Base-by-base conservation (phyloP, 495 filamentous ascomycete species). In the Thermochaetoides thermophila region DNA sequence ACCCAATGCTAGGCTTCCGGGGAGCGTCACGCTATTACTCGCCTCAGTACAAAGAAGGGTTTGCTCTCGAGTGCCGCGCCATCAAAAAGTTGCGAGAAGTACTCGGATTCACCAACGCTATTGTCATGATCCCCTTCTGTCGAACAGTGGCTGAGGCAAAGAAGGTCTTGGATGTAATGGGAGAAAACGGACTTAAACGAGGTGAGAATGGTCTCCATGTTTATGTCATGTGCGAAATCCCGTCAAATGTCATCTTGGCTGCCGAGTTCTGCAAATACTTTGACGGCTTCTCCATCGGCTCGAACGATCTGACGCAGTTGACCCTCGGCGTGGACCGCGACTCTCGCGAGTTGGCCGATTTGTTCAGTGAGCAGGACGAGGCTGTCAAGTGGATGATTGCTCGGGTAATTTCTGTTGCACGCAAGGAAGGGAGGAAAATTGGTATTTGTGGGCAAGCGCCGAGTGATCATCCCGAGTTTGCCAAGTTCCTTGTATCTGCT, bases 201-300 rank as follows among this genome's bases (percentile, higher is more conserved):
- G 53, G 53, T 14, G 38, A 59, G 31, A 29, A 47, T 6, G 55
- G 53, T 5, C 40, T 59, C 10, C 32, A 57, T 32, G 48, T 59
- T 9, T 59, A 57, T 25, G 44, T 57, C 31, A 59, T 59, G 55
- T 57, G 53, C 32, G 55, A 59, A 41, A 59, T 59, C 11, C 53
- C 53, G 2, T 51, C 53, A 6, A 59, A 59, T 31, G 53, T 57
- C 3, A 55, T 59, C 25, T 38, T 56, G 27, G 53, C 55, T 0
- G 43, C 22, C 8, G 17, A 43, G 14, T 59, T 59, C 29, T 19
- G 46, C 6, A 34, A 43, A 11, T 32, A 50, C 25, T 59, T 59
- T 37, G 55, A 59, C 34, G 53, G 55, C 2, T 57, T 59, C 25
- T 59, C 55, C 12, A 59, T 59, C 28, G 55, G 55, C 10, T 56